Evolutionary conservation across 208 protist genomes (phyloP).

Genomic region (Phytomonas francai): DNA sequence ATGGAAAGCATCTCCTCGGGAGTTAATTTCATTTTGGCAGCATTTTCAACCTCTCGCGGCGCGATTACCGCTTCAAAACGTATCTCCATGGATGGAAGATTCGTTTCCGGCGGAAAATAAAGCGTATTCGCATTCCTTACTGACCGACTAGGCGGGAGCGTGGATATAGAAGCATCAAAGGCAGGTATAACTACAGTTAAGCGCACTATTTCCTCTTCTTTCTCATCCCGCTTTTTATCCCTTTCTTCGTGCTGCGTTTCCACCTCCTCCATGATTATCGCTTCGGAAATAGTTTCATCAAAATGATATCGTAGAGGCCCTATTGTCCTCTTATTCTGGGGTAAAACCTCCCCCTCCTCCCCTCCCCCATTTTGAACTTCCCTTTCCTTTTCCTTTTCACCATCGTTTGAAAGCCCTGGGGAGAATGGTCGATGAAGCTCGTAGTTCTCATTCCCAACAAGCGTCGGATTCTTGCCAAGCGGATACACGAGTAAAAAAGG

Average conservation of each 20-base stretch:
- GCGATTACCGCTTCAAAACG: conserved; percentile 24
- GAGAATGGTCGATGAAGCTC: conserved; percentile 10
- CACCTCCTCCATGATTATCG: not conserved
- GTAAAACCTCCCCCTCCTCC: too few relatives aligned
- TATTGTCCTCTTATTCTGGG: too few relatives aligned
- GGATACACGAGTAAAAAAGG: conserved; percentile 30
- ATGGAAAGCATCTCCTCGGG: conserved; percentile 42
- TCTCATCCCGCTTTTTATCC: too few relatives aligned
- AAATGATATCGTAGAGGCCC: too few relatives aligned
- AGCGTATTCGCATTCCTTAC: conserved; percentile 22
- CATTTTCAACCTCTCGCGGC: conserved; percentile 14
- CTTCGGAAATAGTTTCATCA: too few relatives aligned
- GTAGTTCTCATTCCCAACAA: conserved; percentile 25
- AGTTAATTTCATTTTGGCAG: conserved; percentile 19
- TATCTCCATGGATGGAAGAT: conserved; percentile 36
- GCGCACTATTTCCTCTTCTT: too few relatives aligned
- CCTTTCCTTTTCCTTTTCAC: too few relatives aligned
- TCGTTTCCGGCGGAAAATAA: conserved; percentile 59
- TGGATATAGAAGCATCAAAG: conserved; percentile 15
- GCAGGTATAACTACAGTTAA: conserved; percentile 19
- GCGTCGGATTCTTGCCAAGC: conserved; percentile 62
- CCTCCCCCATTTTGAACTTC: too few relatives aligned
- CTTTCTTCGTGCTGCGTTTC: conserved; percentile 8
- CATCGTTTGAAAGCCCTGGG: too few relatives aligned
- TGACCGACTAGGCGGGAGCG: conserved; percentile 13